Conservation (phyloP, 352 stramenopile species). For the Pythium inflatum region DNA sequence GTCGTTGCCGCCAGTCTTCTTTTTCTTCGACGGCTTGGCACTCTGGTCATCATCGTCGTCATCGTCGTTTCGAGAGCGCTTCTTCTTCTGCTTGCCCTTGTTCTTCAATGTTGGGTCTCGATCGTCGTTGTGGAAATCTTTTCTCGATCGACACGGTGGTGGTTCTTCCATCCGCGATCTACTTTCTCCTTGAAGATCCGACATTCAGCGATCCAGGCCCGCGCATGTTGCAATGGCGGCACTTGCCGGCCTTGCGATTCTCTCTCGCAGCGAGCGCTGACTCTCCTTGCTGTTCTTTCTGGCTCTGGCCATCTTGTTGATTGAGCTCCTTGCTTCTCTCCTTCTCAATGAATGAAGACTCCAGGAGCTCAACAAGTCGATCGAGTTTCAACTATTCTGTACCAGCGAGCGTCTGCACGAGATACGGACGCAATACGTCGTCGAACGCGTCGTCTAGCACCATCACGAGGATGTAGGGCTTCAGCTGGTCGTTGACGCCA, state of each 20-base stretch:
- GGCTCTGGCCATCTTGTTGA: background rate
- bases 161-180: constrained; percentile 4
- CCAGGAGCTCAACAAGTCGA: constrained; percentile 4
- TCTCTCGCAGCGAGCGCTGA: constrained; percentile 5
- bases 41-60: constrained; percentile 11
- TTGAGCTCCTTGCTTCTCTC: constrained; percentile 1
- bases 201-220: background rate
- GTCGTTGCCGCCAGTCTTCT: background rate
- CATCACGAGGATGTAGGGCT: constrained; percentile 22
- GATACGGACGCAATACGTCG: constrained; percentile 6
- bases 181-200: constrained; percentile 6
- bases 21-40: constrained; percentile 4
- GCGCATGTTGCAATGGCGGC: constrained; percentile 3
- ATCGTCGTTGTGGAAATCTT: constrained; percentile 10
- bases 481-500: background rate
- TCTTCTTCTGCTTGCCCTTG: constrained; percentile 2
- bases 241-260: background rate
- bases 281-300: background rate
- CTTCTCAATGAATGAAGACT: constrained; percentile 14
- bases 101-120: constrained; percentile 3
- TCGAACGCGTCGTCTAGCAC: constrained; percentile 16
- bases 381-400: constrained; percentile 3
- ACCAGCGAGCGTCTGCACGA: constrained; percentile 5
- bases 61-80: background rate
- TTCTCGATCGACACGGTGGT: constrained; percentile 3